These are phyloP conservation scores for Flammula alnicola DNA, from an alignment of 1,284 basidiomycete species.

Conservation along the genomic window DNA sequence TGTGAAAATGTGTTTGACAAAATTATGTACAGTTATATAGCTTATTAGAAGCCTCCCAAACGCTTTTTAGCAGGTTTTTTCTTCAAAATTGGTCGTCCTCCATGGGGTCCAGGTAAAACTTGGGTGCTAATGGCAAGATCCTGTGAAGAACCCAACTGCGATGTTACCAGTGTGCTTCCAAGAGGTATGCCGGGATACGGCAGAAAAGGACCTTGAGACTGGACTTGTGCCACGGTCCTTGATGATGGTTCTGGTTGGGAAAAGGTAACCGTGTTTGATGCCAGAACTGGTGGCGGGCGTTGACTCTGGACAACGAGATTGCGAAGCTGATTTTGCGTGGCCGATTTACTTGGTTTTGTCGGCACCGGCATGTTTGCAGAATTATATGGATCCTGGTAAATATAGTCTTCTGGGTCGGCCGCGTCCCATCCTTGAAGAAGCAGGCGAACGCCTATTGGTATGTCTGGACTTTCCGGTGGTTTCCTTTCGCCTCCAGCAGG, in stretches of 20 bases:
- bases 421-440: constrained; percentile 71
- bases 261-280: constrained; percentile 21
- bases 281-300: constrained; percentile 41
- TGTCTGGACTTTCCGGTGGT: constrained; percentile 20
- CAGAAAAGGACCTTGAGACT: constrained; percentile 17
- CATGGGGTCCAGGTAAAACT: constrained; percentile 70
- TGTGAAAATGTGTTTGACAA: too few relatives aligned
- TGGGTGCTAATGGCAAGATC: constrained; percentile 66
- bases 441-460: constrained; percentile 59
- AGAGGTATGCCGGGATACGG: constrained; percentile 13
- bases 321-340: constrained; percentile 7
- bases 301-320: constrained; percentile 26
- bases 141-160: constrained; percentile 40
- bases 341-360: constrained; percentile 8
- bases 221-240: constrained; percentile 19
- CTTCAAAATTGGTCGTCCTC: constrained; percentile 59
- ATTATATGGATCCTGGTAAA: constrained; percentile 61
- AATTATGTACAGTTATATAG: constrained; percentile 8
- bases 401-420: constrained; percentile 56
- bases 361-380: constrained; percentile 20
- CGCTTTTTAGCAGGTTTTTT: constrained; percentile 73
- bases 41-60: constrained; percentile 69
- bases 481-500: constrained; percentile 26
- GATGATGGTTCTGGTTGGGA: constrained; percentile 12
- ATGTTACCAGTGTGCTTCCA: constrained; percentile 15